Evolutionary conservation across 208 protist species (phyloP).

Genomic region (Phytomonas francai): DNA sequence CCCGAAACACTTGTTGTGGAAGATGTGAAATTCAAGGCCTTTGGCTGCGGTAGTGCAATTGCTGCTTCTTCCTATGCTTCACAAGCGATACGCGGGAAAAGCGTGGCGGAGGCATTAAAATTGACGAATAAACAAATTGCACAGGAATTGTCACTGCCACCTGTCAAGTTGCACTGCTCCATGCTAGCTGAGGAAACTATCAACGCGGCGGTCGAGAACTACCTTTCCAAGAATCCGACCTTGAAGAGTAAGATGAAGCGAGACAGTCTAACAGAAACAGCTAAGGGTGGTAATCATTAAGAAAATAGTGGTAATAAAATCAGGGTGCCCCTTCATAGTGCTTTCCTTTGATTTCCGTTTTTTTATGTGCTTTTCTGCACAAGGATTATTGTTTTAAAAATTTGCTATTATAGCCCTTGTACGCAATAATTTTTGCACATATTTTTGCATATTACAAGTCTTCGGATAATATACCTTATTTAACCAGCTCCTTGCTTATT

Average conservation of each 20-base stretch:
- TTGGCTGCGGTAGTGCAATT: slow-evolving; percentile 99
- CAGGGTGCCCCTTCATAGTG: not conserved
- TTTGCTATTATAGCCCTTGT: not conserved
- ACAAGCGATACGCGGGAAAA: slow-evolving; percentile 97
- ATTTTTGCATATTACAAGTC: not conserved
- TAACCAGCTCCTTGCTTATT: not conserved
- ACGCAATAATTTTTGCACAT: not conserved
- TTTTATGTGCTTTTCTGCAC: slow-evolving; percentile 2
- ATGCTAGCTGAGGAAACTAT: slow-evolving; percentile 99
- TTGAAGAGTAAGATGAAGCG: slow-evolving; percentile 81
- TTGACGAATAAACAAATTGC: slow-evolving; percentile 99
- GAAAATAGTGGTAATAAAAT: not conserved
- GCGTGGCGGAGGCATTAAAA: slow-evolving; percentile 92
- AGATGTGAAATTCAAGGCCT: slow-evolving; percentile 98
- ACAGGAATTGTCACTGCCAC: slow-evolving; percentile 96
- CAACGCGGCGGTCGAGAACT: slow-evolving; percentile 96
- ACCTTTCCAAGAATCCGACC: slow-evolving; percentile 90
- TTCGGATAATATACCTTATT: not conserved
- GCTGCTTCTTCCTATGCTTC: slow-evolving; percentile 96
- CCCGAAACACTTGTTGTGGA: slow-evolving; percentile 87
- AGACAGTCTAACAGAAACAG: slow-evolving; percentile 7
- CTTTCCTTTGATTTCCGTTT: slow-evolving; percentile 4
- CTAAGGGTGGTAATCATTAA: slow-evolving; percentile 13
- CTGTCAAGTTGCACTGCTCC: slow-evolving; percentile 99
- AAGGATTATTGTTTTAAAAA: not conserved